Evolutionary conservation across 1,139 yeast species (phyloP).

Genomic region (Kodamaea anthophila): DNA sequence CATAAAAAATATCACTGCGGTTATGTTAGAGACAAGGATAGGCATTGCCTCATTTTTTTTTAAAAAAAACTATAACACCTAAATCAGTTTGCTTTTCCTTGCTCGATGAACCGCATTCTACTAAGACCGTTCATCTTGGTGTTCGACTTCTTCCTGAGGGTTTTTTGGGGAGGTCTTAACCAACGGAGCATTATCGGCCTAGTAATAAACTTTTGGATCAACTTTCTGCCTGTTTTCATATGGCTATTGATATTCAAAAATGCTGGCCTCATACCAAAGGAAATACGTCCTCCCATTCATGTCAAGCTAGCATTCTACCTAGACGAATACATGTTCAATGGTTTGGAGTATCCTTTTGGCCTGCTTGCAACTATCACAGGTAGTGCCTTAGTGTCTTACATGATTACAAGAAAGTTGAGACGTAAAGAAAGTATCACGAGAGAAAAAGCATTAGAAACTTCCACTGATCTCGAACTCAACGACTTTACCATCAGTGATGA

Average conservation of each 20-base stretch:
- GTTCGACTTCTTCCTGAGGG: constrained; percentile 15
- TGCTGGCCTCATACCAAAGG: constrained; percentile 53
- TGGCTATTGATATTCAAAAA: constrained; percentile 59
- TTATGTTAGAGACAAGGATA: no score
- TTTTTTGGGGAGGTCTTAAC: constrained; percentile 31
- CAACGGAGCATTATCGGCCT: constrained; percentile 31
- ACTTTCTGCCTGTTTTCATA: constrained; percentile 47
- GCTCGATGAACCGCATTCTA: constrained; percentile 4
- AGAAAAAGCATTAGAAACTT: background rate
- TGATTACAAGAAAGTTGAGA: constrained; percentile 2
- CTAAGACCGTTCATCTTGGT: constrained; percentile 15
- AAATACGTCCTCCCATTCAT: constrained; percentile 50
- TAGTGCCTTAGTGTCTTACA: constrained; percentile 1
- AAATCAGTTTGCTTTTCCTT: background rate
- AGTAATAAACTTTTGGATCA: constrained; percentile 38
- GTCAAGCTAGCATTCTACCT: constrained; percentile 39
- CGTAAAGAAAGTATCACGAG: background rate
- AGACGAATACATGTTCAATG: constrained; percentile 31
- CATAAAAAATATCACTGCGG: no score
- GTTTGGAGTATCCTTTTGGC: constrained; percentile 8
- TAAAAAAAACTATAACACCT: background rate
- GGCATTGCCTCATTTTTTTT: background rate
- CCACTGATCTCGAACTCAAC: constrained; percentile 4
- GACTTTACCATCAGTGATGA: constrained; percentile 8
- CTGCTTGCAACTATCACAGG: constrained; percentile 3